Percentiles rank a stretch among this genome's conserved stretches.
These are phyloP conservation scores for Cicer cuneatum DNA, from an alignment of 306 rosid genomes.

Conservation along the genomic window DNA sequence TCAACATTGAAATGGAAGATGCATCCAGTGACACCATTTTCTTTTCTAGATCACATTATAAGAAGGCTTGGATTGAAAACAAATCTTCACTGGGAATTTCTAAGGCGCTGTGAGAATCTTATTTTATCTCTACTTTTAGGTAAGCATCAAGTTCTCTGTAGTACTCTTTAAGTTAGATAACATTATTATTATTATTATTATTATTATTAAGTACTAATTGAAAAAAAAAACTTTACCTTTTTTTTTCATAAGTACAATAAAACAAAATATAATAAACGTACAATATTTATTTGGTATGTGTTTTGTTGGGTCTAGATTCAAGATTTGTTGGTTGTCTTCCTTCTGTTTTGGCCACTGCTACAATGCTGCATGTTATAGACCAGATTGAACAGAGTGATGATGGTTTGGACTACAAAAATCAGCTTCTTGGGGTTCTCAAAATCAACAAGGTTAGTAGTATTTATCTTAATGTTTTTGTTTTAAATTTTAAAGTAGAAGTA, in stretches of 20 bases:
- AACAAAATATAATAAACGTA: neutral
- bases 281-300: constrained; percentile 24
- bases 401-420: constrained; percentile 64
- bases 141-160: constrained; percentile 37
- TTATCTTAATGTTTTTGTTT: neutral
- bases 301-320: constrained; percentile 59
- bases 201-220: neutral
- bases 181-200: neutral
- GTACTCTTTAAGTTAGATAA: neutral
- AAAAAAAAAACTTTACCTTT: constrained; percentile 16
- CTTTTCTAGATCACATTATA: constrained; percentile 78
- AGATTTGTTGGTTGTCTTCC: constrained; percentile 83
- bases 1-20: constrained; percentile 86
- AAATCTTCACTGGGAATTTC: constrained; percentile 72
- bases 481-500: neutral
- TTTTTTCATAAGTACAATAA: constrained; percentile 32
- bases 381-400: constrained; percentile 67
- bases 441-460: constrained; percentile 62
- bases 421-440: constrained; percentile 74
- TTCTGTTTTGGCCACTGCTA: constrained; percentile 89
- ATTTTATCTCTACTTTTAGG: constrained; percentile 78
- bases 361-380: constrained; percentile 81
- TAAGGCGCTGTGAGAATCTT: constrained; percentile 73
- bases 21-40: constrained; percentile 92
- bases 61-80: constrained; percentile 80